Evolutionary conservation across 768 basidiomycete species (phyloP).

Genomic region (Pisolithus orientalis): DNA sequence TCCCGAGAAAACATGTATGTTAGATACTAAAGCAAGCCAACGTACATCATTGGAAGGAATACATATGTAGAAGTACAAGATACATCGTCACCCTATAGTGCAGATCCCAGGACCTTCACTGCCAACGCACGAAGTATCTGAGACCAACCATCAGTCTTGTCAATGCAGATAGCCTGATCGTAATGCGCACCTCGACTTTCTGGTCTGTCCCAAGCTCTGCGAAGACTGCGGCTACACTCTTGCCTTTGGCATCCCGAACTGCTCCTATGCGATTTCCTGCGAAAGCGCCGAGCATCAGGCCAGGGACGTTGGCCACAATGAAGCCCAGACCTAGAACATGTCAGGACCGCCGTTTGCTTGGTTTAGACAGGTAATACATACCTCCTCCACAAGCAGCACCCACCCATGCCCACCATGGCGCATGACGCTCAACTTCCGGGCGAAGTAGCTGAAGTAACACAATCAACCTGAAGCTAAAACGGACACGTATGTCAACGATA

Average conservation of each 20-base stretch:
- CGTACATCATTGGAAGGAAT: background rate
- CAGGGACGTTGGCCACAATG: slow-evolving; percentile 75
- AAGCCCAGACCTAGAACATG: slow-evolving; percentile 34
- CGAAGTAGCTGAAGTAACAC: slow-evolving; percentile 52
- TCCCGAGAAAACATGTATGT: no score
- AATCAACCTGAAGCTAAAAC: background rate
- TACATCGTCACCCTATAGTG: slow-evolving; percentile 23
- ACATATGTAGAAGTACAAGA: slow-evolving; percentile 5
- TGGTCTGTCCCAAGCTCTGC: slow-evolving; percentile 64
- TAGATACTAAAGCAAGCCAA: no score
- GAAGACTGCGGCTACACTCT: slow-evolving; percentile 88
- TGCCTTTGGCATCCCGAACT: slow-evolving; percentile 89
- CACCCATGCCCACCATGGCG: slow-evolving; percentile 70
- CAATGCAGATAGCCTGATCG: background rate
- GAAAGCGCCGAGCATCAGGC: slow-evolving; percentile 77
- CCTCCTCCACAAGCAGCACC: slow-evolving; percentile 68
- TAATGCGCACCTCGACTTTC: slow-evolving; percentile 73
- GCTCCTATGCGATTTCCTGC: slow-evolving; percentile 91
- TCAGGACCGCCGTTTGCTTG: slow-evolving; percentile 1
- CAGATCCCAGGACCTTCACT: slow-evolving; percentile 74
- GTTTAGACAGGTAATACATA: slow-evolving; percentile 16
- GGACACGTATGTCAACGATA: slow-evolving; percentile 24
- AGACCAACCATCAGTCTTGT: background rate
- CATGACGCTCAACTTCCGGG: slow-evolving; percentile 69
- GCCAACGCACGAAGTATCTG: slow-evolving; percentile 80